phyloP scores from a whole-genome alignment of 1,139 yeast genomes.

The Taiozyma onychis region DNA sequence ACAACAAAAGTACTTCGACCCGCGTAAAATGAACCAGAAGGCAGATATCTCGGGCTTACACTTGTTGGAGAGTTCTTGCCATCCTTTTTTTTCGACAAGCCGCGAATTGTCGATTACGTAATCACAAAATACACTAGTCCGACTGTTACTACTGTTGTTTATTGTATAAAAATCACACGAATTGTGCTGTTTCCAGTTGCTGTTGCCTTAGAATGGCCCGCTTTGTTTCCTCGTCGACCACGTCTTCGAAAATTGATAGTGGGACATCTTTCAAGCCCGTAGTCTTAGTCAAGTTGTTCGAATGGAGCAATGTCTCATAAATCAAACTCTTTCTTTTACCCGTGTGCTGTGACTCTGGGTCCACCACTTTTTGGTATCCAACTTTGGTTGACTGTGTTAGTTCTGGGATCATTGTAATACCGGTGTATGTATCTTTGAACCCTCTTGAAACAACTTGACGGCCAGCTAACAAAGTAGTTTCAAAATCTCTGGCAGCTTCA shows the following conservation, averaged over 20 bases:
- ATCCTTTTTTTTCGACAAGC: not conserved
- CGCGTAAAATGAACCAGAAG: not conserved
- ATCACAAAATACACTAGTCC: not conserved
- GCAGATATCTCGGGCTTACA: not conserved
- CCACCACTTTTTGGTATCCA: slow-evolving; percentile 29
- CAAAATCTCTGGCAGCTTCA: slow-evolving; percentile 63
- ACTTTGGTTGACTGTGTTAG: slow-evolving; percentile 64
- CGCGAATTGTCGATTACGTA: not conserved
- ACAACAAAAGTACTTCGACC: not conserved
- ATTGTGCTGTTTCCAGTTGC: slow-evolving; percentile 36
- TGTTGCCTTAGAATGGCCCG: slow-evolving; percentile 66
- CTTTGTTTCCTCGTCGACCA: slow-evolving; percentile 51
- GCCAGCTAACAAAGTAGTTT: slow-evolving; percentile 53
- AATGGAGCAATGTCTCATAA: slow-evolving; percentile 47
- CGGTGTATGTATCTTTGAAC: slow-evolving; percentile 77
- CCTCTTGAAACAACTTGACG: slow-evolving; percentile 50
- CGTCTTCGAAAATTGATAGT: slow-evolving; percentile 47
- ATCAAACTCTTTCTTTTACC: slow-evolving; percentile 31
- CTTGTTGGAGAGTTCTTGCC: not conserved
- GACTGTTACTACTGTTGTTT: too few relatives aligned
- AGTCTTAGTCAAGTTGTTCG: slow-evolving; percentile 39
- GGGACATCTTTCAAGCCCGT: slow-evolving; percentile 67
- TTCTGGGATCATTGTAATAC: slow-evolving; percentile 66
- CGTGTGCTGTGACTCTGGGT: slow-evolving; percentile 15
- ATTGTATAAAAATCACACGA: not conserved